These are phyloP conservation scores for Saccharomyces pastorianus DNA, from an alignment of 1,139 yeast genomes.

Conservation along the genomic window DNA sequence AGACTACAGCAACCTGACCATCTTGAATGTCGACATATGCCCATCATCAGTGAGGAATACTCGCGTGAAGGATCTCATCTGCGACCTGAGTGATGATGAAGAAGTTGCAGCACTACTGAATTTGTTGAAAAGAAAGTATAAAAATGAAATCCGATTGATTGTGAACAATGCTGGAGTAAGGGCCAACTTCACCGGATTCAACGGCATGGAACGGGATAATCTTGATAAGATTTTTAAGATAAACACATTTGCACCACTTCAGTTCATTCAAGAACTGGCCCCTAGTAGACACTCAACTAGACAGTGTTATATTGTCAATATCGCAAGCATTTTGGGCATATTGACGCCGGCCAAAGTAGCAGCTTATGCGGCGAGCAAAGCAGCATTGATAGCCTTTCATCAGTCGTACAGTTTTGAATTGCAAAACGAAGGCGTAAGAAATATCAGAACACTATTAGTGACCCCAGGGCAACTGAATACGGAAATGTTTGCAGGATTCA, in stretches of 20 bases:
- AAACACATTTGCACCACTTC: constrained; percentile 51
- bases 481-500: constrained; percentile 53
- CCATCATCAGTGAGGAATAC: constrained; percentile 26
- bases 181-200: constrained; percentile 38
- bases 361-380: constrained; percentile 58
- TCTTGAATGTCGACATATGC: constrained; percentile 45
- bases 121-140: constrained; percentile 30
- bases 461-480: constrained; percentile 64
- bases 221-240: constrained; percentile 41
- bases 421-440: constrained; percentile 13
- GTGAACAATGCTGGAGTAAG: constrained; percentile 74
- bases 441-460: constrained; percentile 43
- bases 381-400: constrained; percentile 51
- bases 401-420: constrained; percentile 52
- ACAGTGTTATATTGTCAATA: constrained; percentile 48
- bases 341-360: constrained; percentile 65
- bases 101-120: constrained; percentile 31
- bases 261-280: constrained; percentile 40
- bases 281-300: constrained; percentile 18
- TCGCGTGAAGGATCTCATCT: constrained; percentile 34
- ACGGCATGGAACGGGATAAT: constrained; percentile 32
- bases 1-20: constrained; percentile 29
- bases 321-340: constrained; percentile 64
- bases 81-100: constrained; percentile 44
- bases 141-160: constrained; percentile 40